Evolutionary conservation across 768 basidiomycete genomes (phyloP), one percentile per base, ranked within the genome.

Genomic region (Fibroporia radiculosa): DNA sequence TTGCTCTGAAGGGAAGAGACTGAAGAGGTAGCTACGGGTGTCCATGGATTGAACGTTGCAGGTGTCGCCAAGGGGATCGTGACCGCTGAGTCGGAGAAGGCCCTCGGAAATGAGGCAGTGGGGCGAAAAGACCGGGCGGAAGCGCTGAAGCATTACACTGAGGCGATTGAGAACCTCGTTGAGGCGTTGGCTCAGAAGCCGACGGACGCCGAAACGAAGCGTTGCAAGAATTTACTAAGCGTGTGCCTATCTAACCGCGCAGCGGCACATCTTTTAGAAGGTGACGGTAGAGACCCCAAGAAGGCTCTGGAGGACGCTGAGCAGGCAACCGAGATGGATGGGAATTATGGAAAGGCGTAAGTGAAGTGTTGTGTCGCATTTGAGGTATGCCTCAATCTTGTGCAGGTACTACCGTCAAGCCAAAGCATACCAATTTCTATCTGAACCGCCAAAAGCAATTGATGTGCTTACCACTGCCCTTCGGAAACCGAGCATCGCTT

Each of bases 221-320:
- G 56, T 22, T 57, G 60, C 16, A 59, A 57, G 36, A 51, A 46
- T 18, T 44, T 61, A 28, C 37, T 58, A 23, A 58, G 61, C 13
- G 53, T 67, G 20, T 68, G 66, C 42, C 55, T 53, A 44, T 52
- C 58, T 3, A 66, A 66, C 51, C 53, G 64, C 8, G 60, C 66
- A 4, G 67, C 63, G 22, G 51, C 63, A 18, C 54, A 60, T 44
- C 42, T 65, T 22, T 28, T 66, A 4, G 57, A 62, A 1, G 63
- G 62, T 11, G 40, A 37, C 6, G 64, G 58, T 1, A 42, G 49
- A 28, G 54, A 59, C 44, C 44, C 51, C 33, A 36, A 56, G 44
- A 59, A 62, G 45, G 66, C 67, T n/a, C 43, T 66, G n/a, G 14
- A 56, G 26, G 64, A 65, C 40, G 66, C 61, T 10, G 48, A 60